Evolutionary conservation across 352 stramenopile genomes (phyloP).

Genomic region (Phytopythium chamaehyphon): DNA sequence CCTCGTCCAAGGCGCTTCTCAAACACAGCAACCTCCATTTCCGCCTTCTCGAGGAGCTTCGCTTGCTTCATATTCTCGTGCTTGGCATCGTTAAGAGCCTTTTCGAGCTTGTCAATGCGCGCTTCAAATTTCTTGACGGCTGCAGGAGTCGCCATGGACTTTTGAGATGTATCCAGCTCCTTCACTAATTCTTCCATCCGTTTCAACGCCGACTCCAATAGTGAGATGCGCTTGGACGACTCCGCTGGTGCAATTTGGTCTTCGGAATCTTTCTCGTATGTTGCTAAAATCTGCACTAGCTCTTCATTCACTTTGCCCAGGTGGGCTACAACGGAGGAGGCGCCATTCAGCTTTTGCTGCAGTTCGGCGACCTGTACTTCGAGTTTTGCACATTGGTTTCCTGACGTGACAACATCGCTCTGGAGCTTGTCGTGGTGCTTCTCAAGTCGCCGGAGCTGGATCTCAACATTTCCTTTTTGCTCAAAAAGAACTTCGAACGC

Average conservation of each 20-base stretch:
- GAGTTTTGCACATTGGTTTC: slow-evolving; percentile 44
- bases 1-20: slow-evolving; percentile 72
- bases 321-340: slow-evolving; percentile 32
- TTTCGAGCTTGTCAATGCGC: slow-evolving; percentile 49
- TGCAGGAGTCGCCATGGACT: slow-evolving; percentile 25
- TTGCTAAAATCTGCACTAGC: slow-evolving; percentile 56
- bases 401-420: slow-evolving; percentile 35
- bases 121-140: slow-evolving; percentile 35
- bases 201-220: too few relatives aligned
- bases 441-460: slow-evolving; percentile 41
- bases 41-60: slow-evolving; percentile 60
- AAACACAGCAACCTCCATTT: slow-evolving; percentile 56
- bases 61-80: slow-evolving; percentile 42
- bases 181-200: slow-evolving; percentile 38
- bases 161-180: background rate
- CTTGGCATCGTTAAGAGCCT: slow-evolving; percentile 32
- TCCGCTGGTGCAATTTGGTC: slow-evolving; percentile 22
- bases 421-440: slow-evolving; percentile 48
- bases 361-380: slow-evolving; percentile 39
- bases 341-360: slow-evolving; percentile 36
- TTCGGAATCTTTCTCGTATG: slow-evolving; percentile 50
- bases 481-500: slow-evolving; percentile 58
- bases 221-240: slow-evolving; percentile 10
- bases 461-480: slow-evolving; percentile 47
- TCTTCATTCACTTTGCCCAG: slow-evolving; percentile 56